Evolutionary conservation across 164 flowering plant genomes (phyloP).

Genomic region (Piper betle): DNA sequence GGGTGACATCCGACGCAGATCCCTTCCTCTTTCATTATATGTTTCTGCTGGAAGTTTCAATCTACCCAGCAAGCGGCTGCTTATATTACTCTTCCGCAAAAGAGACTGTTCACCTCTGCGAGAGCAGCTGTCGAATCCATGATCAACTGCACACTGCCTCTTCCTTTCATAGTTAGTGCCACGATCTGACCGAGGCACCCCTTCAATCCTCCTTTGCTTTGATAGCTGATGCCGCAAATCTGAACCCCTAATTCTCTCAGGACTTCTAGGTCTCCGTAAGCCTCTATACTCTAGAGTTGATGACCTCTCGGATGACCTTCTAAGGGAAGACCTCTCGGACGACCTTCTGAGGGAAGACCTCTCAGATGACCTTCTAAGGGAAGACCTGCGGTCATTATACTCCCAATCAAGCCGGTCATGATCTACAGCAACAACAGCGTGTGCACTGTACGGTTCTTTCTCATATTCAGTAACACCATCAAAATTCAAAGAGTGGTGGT

Average conservation of each 20-base stretch:
- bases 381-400: conserved; percentile 7
- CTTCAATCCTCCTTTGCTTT: conserved; percentile 50
- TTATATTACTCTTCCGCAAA: conserved; percentile 25
- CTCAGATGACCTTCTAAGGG: not conserved
- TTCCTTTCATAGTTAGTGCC: conserved; percentile 3
- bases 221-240: conserved; percentile 56
- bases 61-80: conserved; percentile 57
- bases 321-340: conserved; percentile 15
- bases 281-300: conserved; percentile 10
- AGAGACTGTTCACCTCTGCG: conserved; percentile 23
- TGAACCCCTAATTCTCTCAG: conserved; percentile 19
- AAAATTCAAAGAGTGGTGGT: conserved; percentile 27
- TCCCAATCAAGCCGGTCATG: conserved; percentile 48
- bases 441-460: conserved; percentile 27
- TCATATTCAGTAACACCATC: conserved; percentile 25
- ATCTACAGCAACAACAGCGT: conserved; percentile 22
- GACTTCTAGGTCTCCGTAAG: not conserved
- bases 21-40: no score
- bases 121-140: conserved; percentile 9
- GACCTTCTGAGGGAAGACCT: conserved; percentile 22
- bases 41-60: conserved; percentile 25
- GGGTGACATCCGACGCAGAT: no score
- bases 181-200: conserved; percentile 38
- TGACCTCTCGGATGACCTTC: conserved; percentile 18
- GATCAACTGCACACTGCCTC: no score